phyloP scores from a whole-genome alignment of 2,329 filamentous ascomycete species.

The Paraphaeosphaeria sporulosa region DNA sequence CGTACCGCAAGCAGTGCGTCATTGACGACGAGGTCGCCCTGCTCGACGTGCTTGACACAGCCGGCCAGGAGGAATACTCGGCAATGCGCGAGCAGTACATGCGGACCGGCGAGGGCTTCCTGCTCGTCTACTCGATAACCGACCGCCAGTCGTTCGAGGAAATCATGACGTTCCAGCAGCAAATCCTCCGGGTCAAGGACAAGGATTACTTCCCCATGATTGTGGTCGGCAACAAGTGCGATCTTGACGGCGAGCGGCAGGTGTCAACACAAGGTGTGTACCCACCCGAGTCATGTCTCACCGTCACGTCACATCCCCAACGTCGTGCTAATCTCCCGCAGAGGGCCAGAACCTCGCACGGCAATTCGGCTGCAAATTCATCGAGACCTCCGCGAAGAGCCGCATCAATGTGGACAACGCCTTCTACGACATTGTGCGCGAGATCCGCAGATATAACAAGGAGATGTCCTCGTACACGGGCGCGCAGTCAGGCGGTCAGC shows the following conservation, averaged over 20 bases:
- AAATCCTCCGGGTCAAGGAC: constrained; percentile 98
- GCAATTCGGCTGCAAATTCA: constrained; percentile 95
- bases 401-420: constrained; percentile 98
- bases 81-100: constrained; percentile 99
- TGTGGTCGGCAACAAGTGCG: constrained; percentile 98
- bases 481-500: constrained; percentile 64
- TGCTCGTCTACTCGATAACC: constrained; percentile 98
- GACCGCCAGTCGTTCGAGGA: constrained; percentile 98
- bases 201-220: constrained; percentile 99
- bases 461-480: constrained; percentile 91
- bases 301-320: constrained; percentile 16
- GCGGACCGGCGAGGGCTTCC: constrained; percentile 96
- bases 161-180: constrained; percentile 98
- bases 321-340: constrained; percentile 52
- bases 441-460: constrained; percentile 98
- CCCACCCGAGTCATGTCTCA: constrained; percentile 15
- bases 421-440: constrained; percentile 97
- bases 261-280: constrained; percentile 87
- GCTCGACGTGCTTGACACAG: constrained; percentile 97
- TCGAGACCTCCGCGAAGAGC: constrained; percentile 98
- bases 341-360: constrained; percentile 88
- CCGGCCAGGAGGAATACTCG: constrained; percentile 98
- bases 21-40: constrained; percentile 98
- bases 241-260: constrained; percentile 91
- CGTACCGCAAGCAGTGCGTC: constrained; percentile 99